phyloP scores from a whole-genome alignment of 768 basidiomycete species.

The Pluteus cervinus region DNA sequence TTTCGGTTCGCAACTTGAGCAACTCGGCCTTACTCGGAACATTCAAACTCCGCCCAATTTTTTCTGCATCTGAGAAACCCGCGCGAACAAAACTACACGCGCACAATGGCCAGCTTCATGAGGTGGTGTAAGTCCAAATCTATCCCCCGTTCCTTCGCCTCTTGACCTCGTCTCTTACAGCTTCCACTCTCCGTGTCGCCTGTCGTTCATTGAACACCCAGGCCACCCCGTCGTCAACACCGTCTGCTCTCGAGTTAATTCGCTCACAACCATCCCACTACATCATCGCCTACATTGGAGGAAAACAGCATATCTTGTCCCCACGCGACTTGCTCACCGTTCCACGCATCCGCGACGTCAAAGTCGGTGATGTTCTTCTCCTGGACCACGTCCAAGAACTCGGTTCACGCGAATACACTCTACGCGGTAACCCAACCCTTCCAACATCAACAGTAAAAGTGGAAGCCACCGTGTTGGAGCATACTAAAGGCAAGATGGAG shows the following conservation, averaged over 20 bases:
- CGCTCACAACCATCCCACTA: conserved; percentile 91
- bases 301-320: conserved; percentile 84
- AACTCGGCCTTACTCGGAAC: conserved; percentile 44
- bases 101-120: conserved; percentile 21
- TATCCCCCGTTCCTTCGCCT: background rate
- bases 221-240: conserved; percentile 31
- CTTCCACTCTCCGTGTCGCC: conserved; percentile 9
- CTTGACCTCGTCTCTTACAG: conserved; percentile 7
- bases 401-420: conserved; percentile 91
- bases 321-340: conserved; percentile 92
- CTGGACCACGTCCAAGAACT: conserved; percentile 90
- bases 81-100: conserved; percentile 6
- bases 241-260: conserved; percentile 71
- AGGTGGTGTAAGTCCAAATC: conserved; percentile 22
- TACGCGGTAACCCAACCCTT: conserved; percentile 73
- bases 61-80: too few relatives aligned
- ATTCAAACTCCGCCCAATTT: conserved; percentile 35
- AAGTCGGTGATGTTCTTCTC: conserved; percentile 78
- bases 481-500: conserved; percentile 94
- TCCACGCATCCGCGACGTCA: conserved; percentile 79
- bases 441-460: conserved; percentile 63
- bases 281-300: conserved; percentile 82
- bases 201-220: conserved; percentile 17
- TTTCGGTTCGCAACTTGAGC: conserved; percentile 27
- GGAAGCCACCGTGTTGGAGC: conserved; percentile 91